Evolutionary conservation across 768 basidiomycete genomes (phyloP).

Genomic region (Russula sp.): DNA sequence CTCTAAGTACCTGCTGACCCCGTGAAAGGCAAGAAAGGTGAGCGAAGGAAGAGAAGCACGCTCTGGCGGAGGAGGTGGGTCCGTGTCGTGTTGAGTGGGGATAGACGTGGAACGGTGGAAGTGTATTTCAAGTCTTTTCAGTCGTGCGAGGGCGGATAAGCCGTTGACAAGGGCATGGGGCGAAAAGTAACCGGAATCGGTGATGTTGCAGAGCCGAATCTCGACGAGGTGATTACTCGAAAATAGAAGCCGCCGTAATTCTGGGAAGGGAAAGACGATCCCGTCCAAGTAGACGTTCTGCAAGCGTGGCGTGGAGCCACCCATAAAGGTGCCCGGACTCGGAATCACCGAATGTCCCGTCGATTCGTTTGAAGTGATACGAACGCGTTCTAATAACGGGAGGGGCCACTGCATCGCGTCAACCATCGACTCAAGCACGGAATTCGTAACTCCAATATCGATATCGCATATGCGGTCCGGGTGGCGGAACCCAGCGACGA

Average conservation of each 20-base stretch:
- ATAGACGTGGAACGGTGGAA: neutral
- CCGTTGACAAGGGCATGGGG: neutral
- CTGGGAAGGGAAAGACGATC: neutral
- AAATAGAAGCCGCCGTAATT: neutral
- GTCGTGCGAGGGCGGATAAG: neutral
- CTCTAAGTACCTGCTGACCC: neutral
- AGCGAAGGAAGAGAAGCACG: neutral
- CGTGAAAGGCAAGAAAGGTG: neutral
- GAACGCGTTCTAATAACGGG: conserved; percentile 20
- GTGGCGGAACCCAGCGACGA: neutral
- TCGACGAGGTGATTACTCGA: neutral
- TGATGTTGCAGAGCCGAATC: neutral
- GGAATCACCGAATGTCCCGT: conserved; percentile 37
- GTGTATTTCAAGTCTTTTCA: neutral
- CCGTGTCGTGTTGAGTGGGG: neutral
- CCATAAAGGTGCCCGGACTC: conserved; percentile 1
- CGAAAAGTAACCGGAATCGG: neutral
- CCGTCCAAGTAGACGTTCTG: neutral
- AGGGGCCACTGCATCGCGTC: conserved; percentile 34
- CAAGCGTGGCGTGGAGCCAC: conserved; percentile 7
- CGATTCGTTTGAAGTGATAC: conserved; percentile 37
- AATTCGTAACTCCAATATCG: neutral
- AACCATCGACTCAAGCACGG: conserved; percentile 30
- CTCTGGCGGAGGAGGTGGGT: neutral
- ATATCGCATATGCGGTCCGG: conserved; percentile 2